Evolutionary conservation across 148 eudicot genomes (phyloP).

Genomic region (Silene latifolia): DNA sequence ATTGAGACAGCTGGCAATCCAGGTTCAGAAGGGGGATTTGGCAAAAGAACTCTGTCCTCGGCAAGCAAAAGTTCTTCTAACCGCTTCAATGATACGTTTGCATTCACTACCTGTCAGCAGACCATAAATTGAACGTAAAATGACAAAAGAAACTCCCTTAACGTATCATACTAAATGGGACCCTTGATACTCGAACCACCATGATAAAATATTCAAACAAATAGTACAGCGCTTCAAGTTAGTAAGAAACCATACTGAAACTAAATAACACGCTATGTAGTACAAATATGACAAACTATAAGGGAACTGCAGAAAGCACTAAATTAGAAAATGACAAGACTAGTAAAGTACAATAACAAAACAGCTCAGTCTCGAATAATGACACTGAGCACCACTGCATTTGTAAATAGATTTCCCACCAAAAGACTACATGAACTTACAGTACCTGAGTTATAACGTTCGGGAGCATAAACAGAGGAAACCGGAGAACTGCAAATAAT

Average conservation of each 20-base stretch:
- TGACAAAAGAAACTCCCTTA: background rate
- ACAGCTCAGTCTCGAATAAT: background rate
- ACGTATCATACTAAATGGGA: background rate
- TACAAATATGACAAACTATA: background rate
- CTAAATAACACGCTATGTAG: too few species aligned
- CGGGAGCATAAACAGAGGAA: conserved; percentile 95
- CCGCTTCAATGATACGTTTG: conserved; percentile 89
- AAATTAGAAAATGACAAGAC: background rate
- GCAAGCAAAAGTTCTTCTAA: conserved; percentile 86
- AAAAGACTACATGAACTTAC: background rate
- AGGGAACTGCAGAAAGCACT: conserved; percentile 11
- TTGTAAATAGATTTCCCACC: background rate
- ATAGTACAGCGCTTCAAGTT: background rate
- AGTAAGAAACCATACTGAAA: background rate
- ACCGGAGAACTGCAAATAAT: conserved; percentile 78
- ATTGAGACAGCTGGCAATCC: conserved; percentile 45
- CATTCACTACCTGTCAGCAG: conserved; percentile 70
- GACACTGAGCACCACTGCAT: background rate
- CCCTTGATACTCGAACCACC: too few species aligned
- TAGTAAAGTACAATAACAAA: background rate
- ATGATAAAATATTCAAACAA: too few species aligned
- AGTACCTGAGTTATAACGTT: conserved; percentile 85
- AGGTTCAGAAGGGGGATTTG: conserved; percentile 79
- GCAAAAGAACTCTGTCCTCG: conserved; percentile 80
- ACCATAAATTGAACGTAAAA: background rate